These are phyloP conservation scores for Mortierella sp. DNA, from an alignment of 371 early-diverging fungal genomes.

Conservation along the genomic window DNA sequence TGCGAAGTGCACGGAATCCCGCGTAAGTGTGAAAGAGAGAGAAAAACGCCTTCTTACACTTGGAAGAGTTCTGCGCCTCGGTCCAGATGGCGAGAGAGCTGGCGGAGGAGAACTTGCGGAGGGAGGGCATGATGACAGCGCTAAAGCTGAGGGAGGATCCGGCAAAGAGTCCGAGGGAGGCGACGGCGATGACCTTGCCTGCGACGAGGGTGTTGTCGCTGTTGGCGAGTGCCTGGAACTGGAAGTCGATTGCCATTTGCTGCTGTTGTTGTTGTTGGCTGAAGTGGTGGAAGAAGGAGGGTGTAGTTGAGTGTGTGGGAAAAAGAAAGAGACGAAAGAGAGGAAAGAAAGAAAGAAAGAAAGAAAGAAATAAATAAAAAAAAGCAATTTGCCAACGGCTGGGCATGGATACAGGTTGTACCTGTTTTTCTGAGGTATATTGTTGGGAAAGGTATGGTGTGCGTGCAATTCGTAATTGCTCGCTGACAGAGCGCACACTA, in stretches of 20 bases:
- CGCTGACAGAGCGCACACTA: too few species aligned
- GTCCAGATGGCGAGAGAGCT: conserved; percentile 51
- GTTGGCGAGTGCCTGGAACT: conserved; percentile 39
- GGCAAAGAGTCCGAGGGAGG: conserved; percentile 47
- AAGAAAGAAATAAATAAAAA: background rate
- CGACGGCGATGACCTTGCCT: conserved; percentile 50
- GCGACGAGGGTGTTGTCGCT: conserved; percentile 41
- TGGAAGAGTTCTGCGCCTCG: conserved; percentile 24
- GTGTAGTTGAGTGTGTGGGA: background rate
- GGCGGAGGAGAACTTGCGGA: conserved; percentile 52
- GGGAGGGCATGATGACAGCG: conserved; percentile 51
- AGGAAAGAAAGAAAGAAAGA: background rate
- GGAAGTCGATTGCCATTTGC: conserved; percentile 34
- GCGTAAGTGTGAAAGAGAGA: background rate
- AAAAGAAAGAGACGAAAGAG: conserved; percentile 10
- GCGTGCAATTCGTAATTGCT: background rate
- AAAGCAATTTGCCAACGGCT: background rate
- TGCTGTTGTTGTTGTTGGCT: background rate
- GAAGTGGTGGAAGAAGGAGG: background rate
- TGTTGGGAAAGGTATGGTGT: background rate
- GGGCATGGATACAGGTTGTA: background rate
- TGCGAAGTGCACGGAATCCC: too few species aligned
- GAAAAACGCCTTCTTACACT: conserved; percentile 19
- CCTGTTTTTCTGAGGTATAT: background rate
- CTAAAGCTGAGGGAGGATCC: conserved; percentile 49